Evolutionary conservation across 805 yeast genomes (phyloP), one percentile per base, ranked within the genome.

Genomic region (Yarrowia sp.): DNA sequence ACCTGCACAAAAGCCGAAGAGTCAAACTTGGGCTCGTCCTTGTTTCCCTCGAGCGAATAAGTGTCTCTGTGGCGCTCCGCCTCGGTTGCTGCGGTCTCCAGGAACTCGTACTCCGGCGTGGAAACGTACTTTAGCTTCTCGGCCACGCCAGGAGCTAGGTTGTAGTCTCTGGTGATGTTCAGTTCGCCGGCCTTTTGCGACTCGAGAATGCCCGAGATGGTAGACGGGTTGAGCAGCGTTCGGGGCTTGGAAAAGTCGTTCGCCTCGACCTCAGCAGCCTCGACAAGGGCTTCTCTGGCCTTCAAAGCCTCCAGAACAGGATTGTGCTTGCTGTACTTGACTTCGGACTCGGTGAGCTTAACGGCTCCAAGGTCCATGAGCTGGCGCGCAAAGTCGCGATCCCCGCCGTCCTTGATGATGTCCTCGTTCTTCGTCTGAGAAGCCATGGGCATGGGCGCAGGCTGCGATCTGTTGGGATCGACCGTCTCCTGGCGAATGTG

Each of bases 341-440:
- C 29, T 29, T 38, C 47, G 2, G 35, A 27, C 27, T 55, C 61
- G 27, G 46, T 55, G 21, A 55, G 27, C 25, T 39, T 55, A 18
- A 55, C 47, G 13, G 61, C 61, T 1, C 61, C 61, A 6, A 55
- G 47, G n/a, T 29, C 27, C 61, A 55, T 55, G 16, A 55, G 36
- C 47, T 38, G 46, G 3, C 38, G 33, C 6, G 61, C 61, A 38
- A 55, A 55, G 12, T 55, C 47, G 10, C 31, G 46, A 10, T 55
- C 61, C 7, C 47, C 47, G 2, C 46, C 61, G 22, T 55, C 47
- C 22, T 14, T 5, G 2, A 51, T 18, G 24, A 51, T 51, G 42
- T 51, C 58, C 12, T 51, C 58, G 29, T 38, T 55, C 35, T 55
- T 55, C n/a, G 47, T 38, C 25, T 21, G 18, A 8, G 61, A 55